Base-by-base conservation (phyloP, 345 rosid genomes). In the Camelina sativa region DNA sequence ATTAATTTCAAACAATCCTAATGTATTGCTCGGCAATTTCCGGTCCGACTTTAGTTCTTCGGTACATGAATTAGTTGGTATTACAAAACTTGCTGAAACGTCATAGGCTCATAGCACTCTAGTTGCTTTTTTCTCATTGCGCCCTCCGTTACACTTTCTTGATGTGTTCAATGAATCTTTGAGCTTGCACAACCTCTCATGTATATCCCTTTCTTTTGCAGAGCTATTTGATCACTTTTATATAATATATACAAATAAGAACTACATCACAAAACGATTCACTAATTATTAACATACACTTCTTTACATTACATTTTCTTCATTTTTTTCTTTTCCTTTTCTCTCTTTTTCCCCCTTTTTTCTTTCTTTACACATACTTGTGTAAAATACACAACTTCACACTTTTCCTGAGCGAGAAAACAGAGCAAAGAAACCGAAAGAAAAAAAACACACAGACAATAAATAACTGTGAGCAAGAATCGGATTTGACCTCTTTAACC, bases 371-470 rank as follows among this genome's bases (percentile, higher is more conserved):
- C 11, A 34, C 7, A 19, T 37, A 52, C 35, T 54, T 38, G 15
- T 34, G 8, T 50, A 25, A 28, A 5, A 55, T 4, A n/a, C 19
- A 57, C 47, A 59, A 47, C 60, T 61, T 72, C 61, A 63, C 8
- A 52, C 55, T 53, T 72, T 22, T 63, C 43, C 41, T 7, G 11
- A 47, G 72, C n/a, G 5, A 65, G 65, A 47, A 54, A 56, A 74
- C 72, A 47, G 41, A 65, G 15, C 19, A 65, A 44, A 43, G 13
- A 54, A 54, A 56, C 22, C 38, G 3, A 47, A 55, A 6, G 11
- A 5, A 6, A n/a, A 7, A 62, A 7, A 62, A 12, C 41, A 25
- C 19, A 46, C 22, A 64, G 13, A 23, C 51, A 11, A 50, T 2
- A 50, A 28, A 43, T 1, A 28, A 34, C 11, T 41, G 38, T 65